Evolutionary conservation across 768 basidiomycete genomes (phyloP).

Genomic region (Polyporus arcularius): DNA sequence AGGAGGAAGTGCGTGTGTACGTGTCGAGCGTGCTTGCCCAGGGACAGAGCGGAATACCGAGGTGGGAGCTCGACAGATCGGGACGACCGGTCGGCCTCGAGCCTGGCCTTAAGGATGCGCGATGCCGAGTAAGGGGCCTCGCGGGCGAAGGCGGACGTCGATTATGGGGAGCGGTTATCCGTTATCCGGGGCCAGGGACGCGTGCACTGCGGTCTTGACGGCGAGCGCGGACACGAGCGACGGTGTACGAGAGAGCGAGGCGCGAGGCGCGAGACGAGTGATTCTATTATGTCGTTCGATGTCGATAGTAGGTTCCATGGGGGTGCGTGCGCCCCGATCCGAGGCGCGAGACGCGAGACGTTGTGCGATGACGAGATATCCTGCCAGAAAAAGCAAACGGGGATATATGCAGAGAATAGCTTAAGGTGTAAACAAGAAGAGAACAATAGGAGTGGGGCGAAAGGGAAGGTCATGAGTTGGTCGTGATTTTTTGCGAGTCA

Average conservation of each 20-base stretch:
- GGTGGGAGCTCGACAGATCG: too few species aligned
- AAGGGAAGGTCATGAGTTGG: slow-evolving; percentile 21
- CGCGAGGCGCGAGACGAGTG: neutral
- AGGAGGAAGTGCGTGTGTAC: neutral
- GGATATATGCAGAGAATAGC: slow-evolving; percentile 19
- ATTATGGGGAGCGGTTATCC: too few species aligned
- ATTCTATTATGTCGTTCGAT: neutral
- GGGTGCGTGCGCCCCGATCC: neutral
- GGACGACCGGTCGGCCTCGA: neutral
- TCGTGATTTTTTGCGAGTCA: slow-evolving; percentile 15
- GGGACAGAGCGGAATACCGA: too few species aligned
- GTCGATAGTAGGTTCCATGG: neutral
- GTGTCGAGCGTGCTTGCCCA: neutral
- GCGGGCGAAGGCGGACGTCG: too few species aligned
- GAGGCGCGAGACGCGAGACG: neutral
- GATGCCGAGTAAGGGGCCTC: too few species aligned
- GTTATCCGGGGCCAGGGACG: neutral
- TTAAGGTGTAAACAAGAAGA: slow-evolving; percentile 12
- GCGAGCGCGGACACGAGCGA: neutral
- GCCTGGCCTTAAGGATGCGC: neutral
- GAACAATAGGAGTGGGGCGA: neutral
- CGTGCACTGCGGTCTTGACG: neutral
- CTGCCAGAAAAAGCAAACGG: neutral
- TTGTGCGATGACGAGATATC: neutral
- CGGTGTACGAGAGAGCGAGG: neutral